These are phyloP conservation scores for Colletotrichum agaves DNA, from an alignment of 2,329 filamentous ascomycete species.

Conservation along the genomic window DNA sequence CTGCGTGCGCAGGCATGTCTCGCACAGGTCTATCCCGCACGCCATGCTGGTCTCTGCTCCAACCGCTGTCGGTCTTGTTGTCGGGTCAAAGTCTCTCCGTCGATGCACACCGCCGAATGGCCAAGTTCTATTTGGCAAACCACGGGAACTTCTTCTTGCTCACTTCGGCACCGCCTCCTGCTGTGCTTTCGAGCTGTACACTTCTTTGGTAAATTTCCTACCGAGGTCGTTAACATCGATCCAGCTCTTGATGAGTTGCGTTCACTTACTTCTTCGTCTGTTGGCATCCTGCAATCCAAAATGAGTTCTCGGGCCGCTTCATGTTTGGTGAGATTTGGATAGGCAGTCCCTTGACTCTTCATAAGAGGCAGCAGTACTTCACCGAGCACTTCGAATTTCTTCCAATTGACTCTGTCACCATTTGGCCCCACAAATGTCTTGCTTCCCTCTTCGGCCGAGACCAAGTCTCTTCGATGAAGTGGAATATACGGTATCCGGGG, in stretches of 20 bases:
- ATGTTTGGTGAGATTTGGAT: constrained; percentile 76
- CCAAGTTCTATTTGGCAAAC: constrained; percentile 62
- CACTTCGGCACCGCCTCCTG: constrained; percentile 57
- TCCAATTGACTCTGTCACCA: constrained; percentile 90
- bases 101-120: constrained; percentile 10
- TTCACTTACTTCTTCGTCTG: constrained; percentile 84
- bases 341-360: constrained; percentile 87
- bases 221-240: constrained; percentile 41
- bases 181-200: constrained; percentile 65
- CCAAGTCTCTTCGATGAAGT: constrained; percentile 87
- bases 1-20: constrained; percentile 25
- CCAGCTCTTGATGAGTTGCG: neutral
- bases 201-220: constrained; percentile 74
- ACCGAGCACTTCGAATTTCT: constrained; percentile 95
- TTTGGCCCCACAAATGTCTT: constrained; percentile 83
- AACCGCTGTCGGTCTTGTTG: neutral
- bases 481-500: constrained; percentile 95
- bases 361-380: constrained; percentile 92
- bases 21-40: constrained; percentile 5
- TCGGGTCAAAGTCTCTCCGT: constrained; percentile 8
- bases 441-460: constrained; percentile 92
- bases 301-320: constrained; percentile 80
- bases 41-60: constrained; percentile 9
- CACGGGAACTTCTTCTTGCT: constrained; percentile 74
- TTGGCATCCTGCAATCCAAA: constrained; percentile 82